Conservation (phyloP, 257 asterid species). For the Solanum clarkiae region DNA sequence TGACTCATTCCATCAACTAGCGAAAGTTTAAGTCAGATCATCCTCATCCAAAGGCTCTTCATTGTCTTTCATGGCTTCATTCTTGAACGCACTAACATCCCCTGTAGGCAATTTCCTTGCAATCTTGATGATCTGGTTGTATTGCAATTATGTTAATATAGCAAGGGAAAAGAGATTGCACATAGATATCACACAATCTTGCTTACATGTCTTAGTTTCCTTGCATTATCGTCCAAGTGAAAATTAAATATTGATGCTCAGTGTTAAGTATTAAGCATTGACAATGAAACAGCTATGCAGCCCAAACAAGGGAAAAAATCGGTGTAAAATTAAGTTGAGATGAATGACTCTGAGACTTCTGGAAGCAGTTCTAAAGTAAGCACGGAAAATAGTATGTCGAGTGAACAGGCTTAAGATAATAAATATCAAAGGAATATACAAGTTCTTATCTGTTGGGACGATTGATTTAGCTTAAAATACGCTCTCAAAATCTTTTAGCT, state of each 20-base stretch:
- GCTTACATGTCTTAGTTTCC: neutral
- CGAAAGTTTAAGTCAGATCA: constrained; percentile 56
- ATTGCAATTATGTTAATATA: neutral
- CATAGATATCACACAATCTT: neutral
- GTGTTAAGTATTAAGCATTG: neutral
- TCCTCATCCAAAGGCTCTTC: constrained; percentile 74
- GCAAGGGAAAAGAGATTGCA: neutral
- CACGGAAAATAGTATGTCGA: neutral
- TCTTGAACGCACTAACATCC: constrained; percentile 53
- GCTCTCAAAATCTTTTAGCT: neutral
- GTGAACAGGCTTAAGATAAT: neutral
- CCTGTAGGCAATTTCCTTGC: constrained; percentile 94
- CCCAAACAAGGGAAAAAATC: neutral
- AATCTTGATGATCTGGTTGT: constrained; percentile 63
- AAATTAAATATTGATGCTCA: neutral
- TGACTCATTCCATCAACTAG: neutral
- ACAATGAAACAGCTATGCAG: neutral
- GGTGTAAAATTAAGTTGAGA: neutral
- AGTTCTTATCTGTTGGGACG: neutral
- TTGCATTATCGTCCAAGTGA: neutral
- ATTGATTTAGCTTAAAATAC: neutral
- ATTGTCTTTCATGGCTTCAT: constrained; percentile 26
- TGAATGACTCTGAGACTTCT: neutral
- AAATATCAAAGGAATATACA: neutral
- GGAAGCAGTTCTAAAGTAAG: neutral